Evolutionary conservation across 2,329 filamentous ascomycete genomes (phyloP).

Genomic region (Furcasterigmium sp.): DNA sequence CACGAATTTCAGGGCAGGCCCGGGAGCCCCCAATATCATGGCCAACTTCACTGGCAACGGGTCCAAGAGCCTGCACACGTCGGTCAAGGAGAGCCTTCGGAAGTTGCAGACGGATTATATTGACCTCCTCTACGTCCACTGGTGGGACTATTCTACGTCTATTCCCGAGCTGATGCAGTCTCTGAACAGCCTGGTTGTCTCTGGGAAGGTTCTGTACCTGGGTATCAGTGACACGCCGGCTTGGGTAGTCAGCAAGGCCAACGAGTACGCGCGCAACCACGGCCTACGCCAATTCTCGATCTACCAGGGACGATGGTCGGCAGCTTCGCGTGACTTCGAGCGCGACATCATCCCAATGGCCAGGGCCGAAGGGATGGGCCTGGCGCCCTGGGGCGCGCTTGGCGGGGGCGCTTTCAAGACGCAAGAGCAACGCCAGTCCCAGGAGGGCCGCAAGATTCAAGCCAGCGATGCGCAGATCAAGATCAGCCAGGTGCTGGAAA

Average conservation of each 20-base stretch:
- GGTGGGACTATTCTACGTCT: constrained; percentile 63
- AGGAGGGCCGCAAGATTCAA: constrained; percentile 28
- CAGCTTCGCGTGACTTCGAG: constrained; percentile 61
- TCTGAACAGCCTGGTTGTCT: constrained; percentile 53
- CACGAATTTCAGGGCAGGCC: constrained; percentile 44
- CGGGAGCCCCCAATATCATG: constrained; percentile 34
- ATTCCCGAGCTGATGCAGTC: constrained; percentile 66
- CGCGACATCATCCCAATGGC: constrained; percentile 66
- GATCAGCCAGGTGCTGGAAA: constrained; percentile 40
- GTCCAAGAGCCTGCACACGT: constrained; percentile 53
- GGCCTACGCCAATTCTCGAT: constrained; percentile 66
- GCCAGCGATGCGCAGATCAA: constrained; percentile 49
- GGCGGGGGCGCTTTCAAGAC: constrained; percentile 33
- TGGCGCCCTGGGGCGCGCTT: constrained; percentile 50
- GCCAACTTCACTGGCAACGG: constrained; percentile 55
- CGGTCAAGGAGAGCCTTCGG: constrained; percentile 48
- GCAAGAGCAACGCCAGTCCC: constrained; percentile 20
- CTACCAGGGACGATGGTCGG: constrained; percentile 63
- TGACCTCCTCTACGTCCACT: constrained; percentile 60
- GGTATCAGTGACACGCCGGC: constrained; percentile 66
- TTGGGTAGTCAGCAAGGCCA: constrained; percentile 62
- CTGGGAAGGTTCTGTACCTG: constrained; percentile 60
- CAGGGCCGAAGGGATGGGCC: constrained; percentile 54
- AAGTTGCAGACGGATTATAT: constrained; percentile 66
- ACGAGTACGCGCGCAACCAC: constrained; percentile 64